These are phyloP conservation scores for Thelephora aurantiotincta DNA, from an alignment of 768 basidiomycete genomes.

Conservation along the genomic window DNA sequence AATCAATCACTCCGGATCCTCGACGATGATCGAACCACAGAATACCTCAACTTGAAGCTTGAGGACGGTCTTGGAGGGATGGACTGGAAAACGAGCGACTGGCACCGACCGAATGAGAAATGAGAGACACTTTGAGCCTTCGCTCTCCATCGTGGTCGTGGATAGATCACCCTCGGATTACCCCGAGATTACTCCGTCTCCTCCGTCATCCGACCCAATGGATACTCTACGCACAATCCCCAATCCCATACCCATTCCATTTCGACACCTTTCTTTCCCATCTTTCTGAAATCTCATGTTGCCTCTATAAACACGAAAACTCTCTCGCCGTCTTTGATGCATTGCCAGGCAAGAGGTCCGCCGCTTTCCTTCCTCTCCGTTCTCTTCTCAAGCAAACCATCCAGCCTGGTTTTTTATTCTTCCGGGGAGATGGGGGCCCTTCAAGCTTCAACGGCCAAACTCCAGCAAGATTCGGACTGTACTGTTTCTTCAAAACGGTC, in stretches of 20 bases:
- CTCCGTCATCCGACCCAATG: slow-evolving; percentile 83
- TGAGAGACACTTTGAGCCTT: too few relatives aligned
- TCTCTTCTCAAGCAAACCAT: neutral
- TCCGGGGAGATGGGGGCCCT: slow-evolving; percentile 16
- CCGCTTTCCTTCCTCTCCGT: too few relatives aligned
- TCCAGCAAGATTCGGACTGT: slow-evolving; percentile 60
- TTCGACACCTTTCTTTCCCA: slow-evolving; percentile 70
- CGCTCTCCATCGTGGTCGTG: too few relatives aligned
- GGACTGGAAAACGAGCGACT: too few relatives aligned
- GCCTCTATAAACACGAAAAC: slow-evolving; percentile 86
- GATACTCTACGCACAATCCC: slow-evolving; percentile 48
- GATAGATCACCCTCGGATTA: too few relatives aligned
- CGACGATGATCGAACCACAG: too few relatives aligned
- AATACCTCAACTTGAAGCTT: too few relatives aligned
- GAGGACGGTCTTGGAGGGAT: too few relatives aligned
- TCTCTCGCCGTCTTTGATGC: slow-evolving; percentile 87
- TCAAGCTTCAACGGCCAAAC: slow-evolving; percentile 27
- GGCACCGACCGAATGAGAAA: too few relatives aligned
- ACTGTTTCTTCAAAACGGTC: too few relatives aligned
- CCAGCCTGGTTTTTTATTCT: slow-evolving; percentile 67
- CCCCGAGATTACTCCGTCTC: too few relatives aligned
- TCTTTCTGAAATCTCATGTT: slow-evolving; percentile 80
- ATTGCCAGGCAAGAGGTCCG: slow-evolving; percentile 67
- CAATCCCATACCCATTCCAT: slow-evolving; percentile 38
- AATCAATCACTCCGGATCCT: too few relatives aligned